A percentile compares a stretch with the other conserved stretches of the same genome.
These are phyloP conservation scores for Penicillium arizonense DNA, from an alignment of 495 filamentous ascomycete genomes.

Conservation along the genomic window DNA sequence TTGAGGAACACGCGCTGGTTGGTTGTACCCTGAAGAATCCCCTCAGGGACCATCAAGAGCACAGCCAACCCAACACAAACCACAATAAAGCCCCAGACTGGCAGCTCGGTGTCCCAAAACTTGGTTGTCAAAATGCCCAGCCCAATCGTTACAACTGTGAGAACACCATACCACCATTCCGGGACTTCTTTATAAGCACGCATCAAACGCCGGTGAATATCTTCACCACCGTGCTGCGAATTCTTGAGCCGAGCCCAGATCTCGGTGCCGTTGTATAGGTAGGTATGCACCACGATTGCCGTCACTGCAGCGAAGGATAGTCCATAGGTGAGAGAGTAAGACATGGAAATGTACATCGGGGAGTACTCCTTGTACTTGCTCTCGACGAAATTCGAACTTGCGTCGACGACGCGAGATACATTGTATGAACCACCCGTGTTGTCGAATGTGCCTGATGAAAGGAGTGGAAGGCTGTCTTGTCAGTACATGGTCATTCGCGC, in stretches of 20 bases:
- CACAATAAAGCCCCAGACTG: constrained; percentile 77
- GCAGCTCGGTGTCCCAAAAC: constrained; percentile 64
- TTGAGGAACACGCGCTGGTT: constrained; percentile 63
- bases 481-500: constrained; percentile 9
- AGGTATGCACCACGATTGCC: constrained; percentile 57
- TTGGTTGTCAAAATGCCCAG: constrained; percentile 43
- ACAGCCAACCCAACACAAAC: constrained; percentile 59
- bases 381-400: constrained; percentile 50
- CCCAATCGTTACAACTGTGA: constrained; percentile 71
- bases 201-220: constrained; percentile 36
- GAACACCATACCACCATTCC: constrained; percentile 54
- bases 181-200: constrained; percentile 28
- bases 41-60: constrained; percentile 75
- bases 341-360: constrained; percentile 62
- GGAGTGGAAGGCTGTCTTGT: constrained; percentile 47
- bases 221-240: constrained; percentile 51
- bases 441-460: constrained; percentile 59
- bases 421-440: constrained; percentile 59
- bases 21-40: constrained; percentile 81
- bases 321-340: constrained; percentile 61
- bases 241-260: constrained; percentile 57
- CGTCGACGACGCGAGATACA: constrained; percentile 49
- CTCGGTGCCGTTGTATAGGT: constrained; percentile 55
- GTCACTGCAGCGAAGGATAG: constrained; percentile 63
- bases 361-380: constrained; percentile 59